Percentiles rank a stretch among this genome's conserved stretches.
These are phyloP conservation scores for Aspergillus tubingensis DNA, from an alignment of 2,329 filamentous ascomycete genomes.

Conservation along the genomic window DNA sequence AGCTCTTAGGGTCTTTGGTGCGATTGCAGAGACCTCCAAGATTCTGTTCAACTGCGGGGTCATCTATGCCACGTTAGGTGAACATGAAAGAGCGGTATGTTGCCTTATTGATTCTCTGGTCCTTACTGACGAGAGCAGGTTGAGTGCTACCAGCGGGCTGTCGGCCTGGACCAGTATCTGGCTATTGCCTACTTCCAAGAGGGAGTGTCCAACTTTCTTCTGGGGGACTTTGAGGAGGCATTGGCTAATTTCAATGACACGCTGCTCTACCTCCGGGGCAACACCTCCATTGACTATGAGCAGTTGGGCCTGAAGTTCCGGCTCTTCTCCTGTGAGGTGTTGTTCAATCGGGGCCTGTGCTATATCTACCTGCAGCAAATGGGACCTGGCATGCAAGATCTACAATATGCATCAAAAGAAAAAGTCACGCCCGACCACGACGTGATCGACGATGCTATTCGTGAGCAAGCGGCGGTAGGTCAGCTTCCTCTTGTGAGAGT, in stretches of 20 bases:
- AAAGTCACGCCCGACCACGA: conserved; percentile 96
- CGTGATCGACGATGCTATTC: conserved; percentile 96
- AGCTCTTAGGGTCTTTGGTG: conserved; percentile 77
- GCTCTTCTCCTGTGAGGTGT: conserved; percentile 92
- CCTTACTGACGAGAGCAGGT: conserved; percentile 60
- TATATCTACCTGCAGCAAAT: conserved; percentile 96
- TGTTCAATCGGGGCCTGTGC: conserved; percentile 95
- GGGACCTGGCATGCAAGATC: conserved; percentile 85
- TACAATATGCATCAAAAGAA: conserved; percentile 88
- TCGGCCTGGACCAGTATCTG: conserved; percentile 88
- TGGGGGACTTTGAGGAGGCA: conserved; percentile 96
- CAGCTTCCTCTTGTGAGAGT: background rate
- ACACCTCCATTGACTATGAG: conserved; percentile 97
- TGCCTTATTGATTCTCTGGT: background rate
- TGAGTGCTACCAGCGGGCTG: conserved; percentile 89
- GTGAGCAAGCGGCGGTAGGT: conserved; percentile 82
- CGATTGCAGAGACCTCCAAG: conserved; percentile 92
- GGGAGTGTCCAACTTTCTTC: conserved; percentile 94
- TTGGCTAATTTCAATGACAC: conserved; percentile 99
- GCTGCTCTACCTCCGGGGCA: conserved; percentile 87
- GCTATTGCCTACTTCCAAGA: conserved; percentile 98
- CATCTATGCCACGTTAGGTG: conserved; percentile 92
- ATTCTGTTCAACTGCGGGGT: conserved; percentile 98
- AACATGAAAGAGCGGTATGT: conserved; percentile 90
- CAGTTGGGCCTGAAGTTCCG: conserved; percentile 95